These are phyloP conservation scores for Alternaria conjuncta DNA, from an alignment of 2,329 filamentous ascomycete genomes.

Conservation along the genomic window DNA sequence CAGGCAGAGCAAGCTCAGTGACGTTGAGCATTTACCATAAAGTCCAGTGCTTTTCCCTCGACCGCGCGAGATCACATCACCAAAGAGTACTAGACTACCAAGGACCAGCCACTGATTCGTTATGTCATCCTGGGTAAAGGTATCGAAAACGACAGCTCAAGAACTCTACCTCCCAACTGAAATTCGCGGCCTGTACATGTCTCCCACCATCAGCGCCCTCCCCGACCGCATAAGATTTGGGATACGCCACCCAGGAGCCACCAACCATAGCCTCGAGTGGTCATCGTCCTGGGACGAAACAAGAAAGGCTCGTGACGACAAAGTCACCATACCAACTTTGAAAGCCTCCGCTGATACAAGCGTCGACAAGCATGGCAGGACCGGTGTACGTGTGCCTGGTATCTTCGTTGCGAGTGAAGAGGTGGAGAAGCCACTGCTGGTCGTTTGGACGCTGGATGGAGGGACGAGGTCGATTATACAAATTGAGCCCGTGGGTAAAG, in stretches of 20 bases:
- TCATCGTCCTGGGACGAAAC: too few relatives aligned
- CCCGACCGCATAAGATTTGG: too few relatives aligned
- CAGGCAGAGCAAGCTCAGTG: neutral
- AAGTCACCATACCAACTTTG: neutral
- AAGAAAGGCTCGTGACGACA: too few relatives aligned
- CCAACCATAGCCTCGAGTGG: accelerated
- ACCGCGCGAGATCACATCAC: neutral
- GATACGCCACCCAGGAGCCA: too few relatives aligned
- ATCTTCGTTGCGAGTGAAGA: neutral
- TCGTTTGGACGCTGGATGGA: neutral
- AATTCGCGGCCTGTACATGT: neutral
- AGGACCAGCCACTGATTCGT: neutral
- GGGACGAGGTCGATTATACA: neutral
- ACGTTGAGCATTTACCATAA: neutral
- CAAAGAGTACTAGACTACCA: neutral
- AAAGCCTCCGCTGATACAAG: accelerated
- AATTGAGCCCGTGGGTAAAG: accelerated
- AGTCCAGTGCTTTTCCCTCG: neutral
- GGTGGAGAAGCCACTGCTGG: neutral
- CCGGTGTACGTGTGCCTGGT: neutral
- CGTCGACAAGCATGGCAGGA: accelerated
- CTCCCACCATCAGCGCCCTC: accelerated
- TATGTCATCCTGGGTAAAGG: too few relatives aligned
- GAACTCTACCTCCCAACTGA: neutral
- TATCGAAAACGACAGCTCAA: too few relatives aligned